Evolutionary conservation across 1,139 yeast species (phyloP).

Genomic region (Kazachstania sp.): DNA sequence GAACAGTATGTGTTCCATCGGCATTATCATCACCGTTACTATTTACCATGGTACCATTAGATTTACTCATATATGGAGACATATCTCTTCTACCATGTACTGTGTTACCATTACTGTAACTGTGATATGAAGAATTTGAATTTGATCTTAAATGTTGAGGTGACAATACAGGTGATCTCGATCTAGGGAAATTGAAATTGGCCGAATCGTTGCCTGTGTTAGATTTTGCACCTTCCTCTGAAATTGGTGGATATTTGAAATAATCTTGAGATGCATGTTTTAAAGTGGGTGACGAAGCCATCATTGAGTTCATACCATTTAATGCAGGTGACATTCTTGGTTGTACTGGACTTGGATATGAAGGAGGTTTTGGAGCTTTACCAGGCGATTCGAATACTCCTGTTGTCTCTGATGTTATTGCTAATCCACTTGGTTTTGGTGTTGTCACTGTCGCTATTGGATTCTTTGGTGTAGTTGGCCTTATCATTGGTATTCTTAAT

Average conservation of each 20-base stretch:
- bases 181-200: neutral
- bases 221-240: neutral
- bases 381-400: conserved; percentile 44
- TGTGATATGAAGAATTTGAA: neutral
- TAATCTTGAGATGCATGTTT: neutral
- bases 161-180: neutral
- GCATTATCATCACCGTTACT: neutral
- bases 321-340: conserved; percentile 28
- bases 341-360: conserved; percentile 40
- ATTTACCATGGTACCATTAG: neutral
- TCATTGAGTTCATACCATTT: neutral
- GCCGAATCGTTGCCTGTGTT: neutral
- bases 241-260: conserved; percentile 3
- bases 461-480: neutral
- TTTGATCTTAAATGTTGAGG: neutral
- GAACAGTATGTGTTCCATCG: neutral
- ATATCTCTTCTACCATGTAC: neutral
- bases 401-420: conserved; percentile 20
- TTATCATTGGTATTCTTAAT: conserved; percentile 33
- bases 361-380: conserved; percentile 55
- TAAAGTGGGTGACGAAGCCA: conserved; percentile 3
- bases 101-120: neutral
- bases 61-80: neutral
- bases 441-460: neutral
- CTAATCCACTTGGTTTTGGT: conserved; percentile 4